Conservation (phyloP, 768 basidiomycete genomes). For the Boletus coccyginus region DNA sequence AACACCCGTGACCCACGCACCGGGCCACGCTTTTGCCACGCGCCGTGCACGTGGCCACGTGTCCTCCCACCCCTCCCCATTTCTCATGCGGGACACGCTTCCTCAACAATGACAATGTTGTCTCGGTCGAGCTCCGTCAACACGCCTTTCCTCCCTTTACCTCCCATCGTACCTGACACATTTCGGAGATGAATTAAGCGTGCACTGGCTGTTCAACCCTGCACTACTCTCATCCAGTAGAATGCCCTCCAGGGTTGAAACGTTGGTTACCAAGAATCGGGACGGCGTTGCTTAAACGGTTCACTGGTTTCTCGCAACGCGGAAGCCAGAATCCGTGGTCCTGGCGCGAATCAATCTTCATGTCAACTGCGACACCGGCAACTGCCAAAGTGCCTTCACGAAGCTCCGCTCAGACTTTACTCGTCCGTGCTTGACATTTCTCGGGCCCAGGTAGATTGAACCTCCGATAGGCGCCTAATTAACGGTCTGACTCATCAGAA, state of each 20-base stretch:
- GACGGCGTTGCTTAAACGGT: background rate
- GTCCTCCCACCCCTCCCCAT: background rate
- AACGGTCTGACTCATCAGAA: too few species aligned
- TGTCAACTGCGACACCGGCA: too few species aligned
- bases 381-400: too few species aligned
- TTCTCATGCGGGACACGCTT: background rate
- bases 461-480: too few species aligned
- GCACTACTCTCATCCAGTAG: background rate
- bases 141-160: background rate
- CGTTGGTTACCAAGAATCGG: background rate
- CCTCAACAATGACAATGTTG: too few species aligned
- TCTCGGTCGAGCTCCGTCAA: background rate
- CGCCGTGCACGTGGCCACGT: constrained; percentile 21
- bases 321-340: too few species aligned
- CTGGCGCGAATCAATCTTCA: too few species aligned
- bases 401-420: too few species aligned
- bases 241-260: background rate
- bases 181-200: constrained; percentile 13
- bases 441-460: too few species aligned
- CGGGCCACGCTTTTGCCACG: constrained; percentile 4
- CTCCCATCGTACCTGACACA: background rate
- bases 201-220: constrained; percentile 3
- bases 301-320: background rate
- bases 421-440: too few species aligned
- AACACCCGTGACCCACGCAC: too few species aligned